Base-by-base conservation (phyloP, 2,329 filamentous ascomycete genomes). In the Penicillium sp. region DNA sequence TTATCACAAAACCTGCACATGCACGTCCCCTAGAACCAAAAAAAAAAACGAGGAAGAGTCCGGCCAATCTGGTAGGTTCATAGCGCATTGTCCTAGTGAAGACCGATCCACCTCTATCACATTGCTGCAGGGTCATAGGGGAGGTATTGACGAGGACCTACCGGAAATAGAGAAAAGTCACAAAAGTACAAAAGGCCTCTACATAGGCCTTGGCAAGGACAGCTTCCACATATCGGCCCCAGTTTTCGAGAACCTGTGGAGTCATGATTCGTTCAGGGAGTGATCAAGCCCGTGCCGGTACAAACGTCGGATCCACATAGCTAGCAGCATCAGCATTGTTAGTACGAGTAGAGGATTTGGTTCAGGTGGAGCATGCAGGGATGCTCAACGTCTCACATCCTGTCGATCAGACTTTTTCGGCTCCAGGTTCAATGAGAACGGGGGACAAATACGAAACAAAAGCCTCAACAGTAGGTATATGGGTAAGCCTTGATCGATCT, bases 141-240 rank as follows among this genome's bases (percentile, higher is more conserved):
- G 5, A 46, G 50, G 21, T 43, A 57, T 57, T 49, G 29, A 23
- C 44, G 54, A 27, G 44, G 33, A 19, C n/a, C 42, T 51, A 31
- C 45, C 52, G 16, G 44, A 58, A 53, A 43, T 25, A 54, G 52
- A 48, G 33, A 25, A 37, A 35, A 47, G 3, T 37, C 16, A 48
- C 51, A 50, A 49, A 43, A 37, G 35, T 53, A 27, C 47, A 33
- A 52, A n/a, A 7, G 25, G 31, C 27, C 23, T 31, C 11, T 35
- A n/a, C n/a, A n/a, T n/a, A 25, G 47, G 31, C 37, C 16, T 39
- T 33, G 16, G 29, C 19, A 39, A 23, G 29, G 47, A 10, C 21
- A 16, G n/a, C 26, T n/a, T 21, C 48, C 35, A 21, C 27, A 7
- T 21, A 39, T 29, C 11, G n/a, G 26, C 14, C 19, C 27, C 16